Evolutionary conservation across 2,329 filamentous ascomycete genomes (phyloP).

Genomic region (Periconia sp.): DNA sequence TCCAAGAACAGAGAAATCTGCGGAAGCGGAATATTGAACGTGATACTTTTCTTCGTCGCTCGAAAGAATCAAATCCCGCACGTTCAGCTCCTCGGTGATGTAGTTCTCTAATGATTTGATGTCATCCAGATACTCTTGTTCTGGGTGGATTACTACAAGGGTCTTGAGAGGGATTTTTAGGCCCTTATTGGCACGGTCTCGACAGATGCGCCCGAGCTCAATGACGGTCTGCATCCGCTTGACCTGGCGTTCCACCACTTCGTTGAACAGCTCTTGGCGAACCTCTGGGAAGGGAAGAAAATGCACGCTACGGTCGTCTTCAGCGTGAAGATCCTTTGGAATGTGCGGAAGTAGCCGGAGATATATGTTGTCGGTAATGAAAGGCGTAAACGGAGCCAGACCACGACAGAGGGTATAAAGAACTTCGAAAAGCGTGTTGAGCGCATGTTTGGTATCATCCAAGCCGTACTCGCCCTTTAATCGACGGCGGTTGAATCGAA

Average conservation of each 20-base stretch:
- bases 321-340: constrained; percentile 69
- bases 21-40: constrained; percentile 86
- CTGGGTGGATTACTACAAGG: constrained; percentile 84
- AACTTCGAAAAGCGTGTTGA: constrained; percentile 94
- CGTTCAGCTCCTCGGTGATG: constrained; percentile 89
- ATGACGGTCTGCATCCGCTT: constrained; percentile 95
- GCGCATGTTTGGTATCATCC: constrained; percentile 84
- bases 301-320: constrained; percentile 86
- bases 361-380: constrained; percentile 95
- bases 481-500: constrained; percentile 88
- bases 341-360: constrained; percentile 81
- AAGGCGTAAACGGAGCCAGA: constrained; percentile 93
- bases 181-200: constrained; percentile 83
- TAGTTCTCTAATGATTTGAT: constrained; percentile 85
- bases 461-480: constrained; percentile 88
- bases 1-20: constrained; percentile 92
- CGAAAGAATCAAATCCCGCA: constrained; percentile 82
- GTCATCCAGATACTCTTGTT: constrained; percentile 83
- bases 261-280: constrained; percentile 84
- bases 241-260: constrained; percentile 83
- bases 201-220: constrained; percentile 82
- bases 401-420: constrained; percentile 87
- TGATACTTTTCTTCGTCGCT: constrained; percentile 90
- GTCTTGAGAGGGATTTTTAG: constrained; percentile 92
- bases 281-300: constrained; percentile 92